These are phyloP conservation scores for Lyophyllum shimeji DNA, from an alignment of 768 basidiomycete species.

Conservation along the genomic window DNA sequence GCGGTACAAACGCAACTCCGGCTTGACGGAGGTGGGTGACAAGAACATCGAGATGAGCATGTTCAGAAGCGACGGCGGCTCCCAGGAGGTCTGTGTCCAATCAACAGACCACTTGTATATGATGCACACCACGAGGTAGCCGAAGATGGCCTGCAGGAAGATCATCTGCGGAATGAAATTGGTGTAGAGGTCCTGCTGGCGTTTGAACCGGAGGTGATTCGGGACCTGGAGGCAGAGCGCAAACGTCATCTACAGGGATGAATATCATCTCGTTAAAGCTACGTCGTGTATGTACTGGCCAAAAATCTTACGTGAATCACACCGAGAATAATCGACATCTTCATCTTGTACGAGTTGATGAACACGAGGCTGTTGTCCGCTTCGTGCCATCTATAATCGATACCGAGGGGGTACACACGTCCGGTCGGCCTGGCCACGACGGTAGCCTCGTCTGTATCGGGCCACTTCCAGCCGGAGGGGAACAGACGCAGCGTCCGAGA, in stretches of 20 bases:
- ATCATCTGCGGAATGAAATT: conserved; percentile 98
- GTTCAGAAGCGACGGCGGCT: conserved; percentile 89
- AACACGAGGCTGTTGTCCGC: conserved; percentile 91
- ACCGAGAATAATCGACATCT: conserved; percentile 95
- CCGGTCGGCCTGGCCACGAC: conserved; percentile 58
- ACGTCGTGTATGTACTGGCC: not conserved
- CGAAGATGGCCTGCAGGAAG: conserved; percentile 97
- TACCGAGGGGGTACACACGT: conserved; percentile 84
- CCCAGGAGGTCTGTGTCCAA: conserved; percentile 69
- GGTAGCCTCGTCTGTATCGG: conserved; percentile 43
- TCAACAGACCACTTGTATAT: conserved; percentile 97
- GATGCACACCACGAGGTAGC: conserved; percentile 92
- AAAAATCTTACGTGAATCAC: conserved; percentile 81
- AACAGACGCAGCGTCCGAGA: conserved; percentile 88
- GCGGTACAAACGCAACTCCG: conserved; percentile 70
- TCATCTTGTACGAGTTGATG: conserved; percentile 99
- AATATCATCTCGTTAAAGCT: conserved; percentile 9
- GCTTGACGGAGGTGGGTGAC: conserved; percentile 76
- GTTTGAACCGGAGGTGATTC: conserved; percentile 94
- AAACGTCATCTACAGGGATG: conserved; percentile 85
- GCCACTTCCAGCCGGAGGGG: conserved; percentile 86
- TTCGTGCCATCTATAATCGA: conserved; percentile 95
- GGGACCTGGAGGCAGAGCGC: conserved; percentile 94
- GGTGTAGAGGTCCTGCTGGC: conserved; percentile 81
- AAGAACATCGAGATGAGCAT: conserved; percentile 98